These are phyloP conservation scores for Spathaspora girioi DNA, from an alignment of 805 yeast species.

Conservation along the genomic window DNA sequence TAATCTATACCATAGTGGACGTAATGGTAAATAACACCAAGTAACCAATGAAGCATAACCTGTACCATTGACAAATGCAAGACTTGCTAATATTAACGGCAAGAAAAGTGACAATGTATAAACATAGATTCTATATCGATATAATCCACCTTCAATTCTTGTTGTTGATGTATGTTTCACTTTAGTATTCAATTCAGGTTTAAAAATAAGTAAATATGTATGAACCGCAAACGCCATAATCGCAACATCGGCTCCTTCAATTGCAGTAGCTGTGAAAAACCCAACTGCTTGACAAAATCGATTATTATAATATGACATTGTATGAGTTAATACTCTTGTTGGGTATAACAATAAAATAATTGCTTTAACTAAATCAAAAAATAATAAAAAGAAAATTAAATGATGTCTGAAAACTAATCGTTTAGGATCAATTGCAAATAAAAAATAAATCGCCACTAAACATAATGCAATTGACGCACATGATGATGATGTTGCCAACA, in stretches of 20 bases:
- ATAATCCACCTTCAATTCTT: slow-evolving; percentile 72
- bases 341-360: slow-evolving; percentile 67
- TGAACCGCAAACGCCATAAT: slow-evolving; percentile 81
- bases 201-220: slow-evolving; percentile 69
- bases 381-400: slow-evolving; percentile 61
- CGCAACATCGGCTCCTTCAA: slow-evolving; percentile 85
- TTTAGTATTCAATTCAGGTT: slow-evolving; percentile 47
- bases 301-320: slow-evolving; percentile 42
- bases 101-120: slow-evolving; percentile 55
- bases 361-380: slow-evolving; percentile 75
- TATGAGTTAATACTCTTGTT: slow-evolving; percentile 44
- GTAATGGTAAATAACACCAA: slow-evolving; percentile 77
- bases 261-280: slow-evolving; percentile 74
- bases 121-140: slow-evolving; percentile 51
- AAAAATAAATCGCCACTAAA: slow-evolving; percentile 55
- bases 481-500: slow-evolving; percentile 36
- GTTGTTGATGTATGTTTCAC: slow-evolving; percentile 28
- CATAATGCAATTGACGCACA: slow-evolving; percentile 43
- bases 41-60: slow-evolving; percentile 63
- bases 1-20: slow-evolving; percentile 69
- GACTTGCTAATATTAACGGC: slow-evolving; percentile 65
- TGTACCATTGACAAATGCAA: slow-evolving; percentile 56
- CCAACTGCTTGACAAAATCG: slow-evolving; percentile 66
- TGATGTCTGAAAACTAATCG: slow-evolving; percentile 65
- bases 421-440: slow-evolving; percentile 61